phyloP scores from a whole-genome alignment of 2,329 filamentous ascomycete species.

The Cladosporium sp. region DNA sequence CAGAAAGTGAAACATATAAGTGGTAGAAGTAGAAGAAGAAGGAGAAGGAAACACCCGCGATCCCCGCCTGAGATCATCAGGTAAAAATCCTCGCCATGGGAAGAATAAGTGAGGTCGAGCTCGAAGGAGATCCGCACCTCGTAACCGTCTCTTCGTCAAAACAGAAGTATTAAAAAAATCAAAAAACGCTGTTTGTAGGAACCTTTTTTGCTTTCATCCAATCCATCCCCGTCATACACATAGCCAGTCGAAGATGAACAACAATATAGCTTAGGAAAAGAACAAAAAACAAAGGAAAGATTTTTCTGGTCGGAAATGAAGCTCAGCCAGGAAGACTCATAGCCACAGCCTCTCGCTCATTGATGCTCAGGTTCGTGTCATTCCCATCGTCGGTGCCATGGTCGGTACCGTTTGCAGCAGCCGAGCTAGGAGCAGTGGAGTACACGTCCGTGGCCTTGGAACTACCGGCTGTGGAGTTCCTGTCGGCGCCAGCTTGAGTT shows the following conservation, averaged over 20 bases:
- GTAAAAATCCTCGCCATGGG: background rate
- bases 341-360: constrained; percentile 17
- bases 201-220: background rate
- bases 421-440: constrained; percentile 14
- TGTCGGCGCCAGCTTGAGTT: constrained; percentile 18
- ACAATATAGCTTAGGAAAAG: background rate
- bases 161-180: background rate
- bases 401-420: background rate
- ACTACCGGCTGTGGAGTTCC: background rate
- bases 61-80: background rate
- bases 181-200: background rate
- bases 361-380: constrained; percentile 13
- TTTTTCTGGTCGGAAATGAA: too few species aligned
- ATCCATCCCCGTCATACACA: background rate
- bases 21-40: background rate
- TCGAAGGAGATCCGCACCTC: background rate
- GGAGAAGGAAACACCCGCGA: background rate
- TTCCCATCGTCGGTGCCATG: background rate
- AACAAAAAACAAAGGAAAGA: background rate
- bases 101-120: too few species aligned
- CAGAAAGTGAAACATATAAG: too few species aligned
- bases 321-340: background rate
- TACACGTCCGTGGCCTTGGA: constrained; percentile 12
- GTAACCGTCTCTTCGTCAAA: background rate
- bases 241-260: background rate